Evolutionary conservation across 2,329 filamentous ascomycete species (phyloP).

Genomic region (Microcyclosporella mali): DNA sequence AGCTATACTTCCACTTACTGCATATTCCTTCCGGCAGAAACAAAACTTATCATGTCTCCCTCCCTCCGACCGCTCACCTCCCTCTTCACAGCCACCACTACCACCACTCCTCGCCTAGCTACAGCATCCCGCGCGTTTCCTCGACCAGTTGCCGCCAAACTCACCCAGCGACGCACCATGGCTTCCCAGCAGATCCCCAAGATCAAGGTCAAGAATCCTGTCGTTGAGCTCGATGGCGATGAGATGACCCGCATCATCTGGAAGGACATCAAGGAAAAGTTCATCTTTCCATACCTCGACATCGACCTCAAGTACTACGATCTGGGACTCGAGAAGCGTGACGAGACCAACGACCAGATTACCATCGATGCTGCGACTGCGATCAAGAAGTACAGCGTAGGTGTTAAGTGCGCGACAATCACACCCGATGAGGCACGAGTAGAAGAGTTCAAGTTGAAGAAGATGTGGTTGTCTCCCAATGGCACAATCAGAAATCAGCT

Average conservation of each 20-base stretch:
- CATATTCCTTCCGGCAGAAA: no score
- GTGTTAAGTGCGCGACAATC: conserved; percentile 99
- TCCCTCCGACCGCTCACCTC: conserved; percentile 1
- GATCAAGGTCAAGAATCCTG: conserved; percentile 99
- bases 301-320: conserved; percentile 73
- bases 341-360: conserved; percentile 93
- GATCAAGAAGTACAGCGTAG: conserved; percentile 98
- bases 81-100: not conserved
- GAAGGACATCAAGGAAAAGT: conserved; percentile 98
- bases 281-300: conserved; percentile 93
- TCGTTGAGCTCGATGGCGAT: conserved; percentile 92
- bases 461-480: conserved; percentile 99
- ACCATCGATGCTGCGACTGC: conserved; percentile 92
- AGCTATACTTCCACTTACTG: no score
- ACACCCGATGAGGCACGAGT: conserved; percentile 95
- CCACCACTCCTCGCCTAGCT: conserved; percentile 7
- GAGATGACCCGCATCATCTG: conserved; percentile 99
- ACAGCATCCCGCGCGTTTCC: conserved; percentile 24
- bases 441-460: conserved; percentile 97
- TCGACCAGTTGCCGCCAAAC: conserved; percentile 28
- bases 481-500: conserved; percentile 69
- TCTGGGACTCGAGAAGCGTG: conserved; percentile 80
- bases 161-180: conserved; percentile 34
- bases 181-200: conserved; percentile 52
- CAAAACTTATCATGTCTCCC: not conserved